Evolutionary conservation across 345 rosid species (phyloP).

Genomic region (Limnanthes douglasii): DNA sequence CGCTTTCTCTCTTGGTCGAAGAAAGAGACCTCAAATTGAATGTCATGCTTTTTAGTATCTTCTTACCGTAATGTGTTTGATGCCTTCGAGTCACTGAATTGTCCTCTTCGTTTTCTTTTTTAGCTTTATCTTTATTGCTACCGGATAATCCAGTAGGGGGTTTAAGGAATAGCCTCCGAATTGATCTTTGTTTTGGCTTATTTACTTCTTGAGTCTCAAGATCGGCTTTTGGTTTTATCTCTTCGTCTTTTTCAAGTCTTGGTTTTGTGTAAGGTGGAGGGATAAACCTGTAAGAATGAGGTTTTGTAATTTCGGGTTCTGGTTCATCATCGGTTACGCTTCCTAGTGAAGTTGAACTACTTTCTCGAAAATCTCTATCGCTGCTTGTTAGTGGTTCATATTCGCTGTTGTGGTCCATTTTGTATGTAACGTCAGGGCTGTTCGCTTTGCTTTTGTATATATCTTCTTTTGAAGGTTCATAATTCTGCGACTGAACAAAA

Average conservation of each 20-base stretch:
- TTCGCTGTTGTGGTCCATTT: slow-evolving; percentile 20
- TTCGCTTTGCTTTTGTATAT: slow-evolving; percentile 10
- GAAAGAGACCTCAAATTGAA: neutral
- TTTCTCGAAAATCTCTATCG: slow-evolving; percentile 13
- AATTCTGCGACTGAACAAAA: no score
- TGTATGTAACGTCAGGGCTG: slow-evolving; percentile 4
- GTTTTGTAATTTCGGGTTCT: slow-evolving; percentile 16
- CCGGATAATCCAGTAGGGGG: slow-evolving; percentile 16
- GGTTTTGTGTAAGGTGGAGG: slow-evolving; percentile 40
- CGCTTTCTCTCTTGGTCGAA: neutral
- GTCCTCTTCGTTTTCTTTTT: no score
- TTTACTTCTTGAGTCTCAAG: slow-evolving; percentile 4
- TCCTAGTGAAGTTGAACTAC: slow-evolving; percentile 28
- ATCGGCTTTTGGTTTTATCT: no score
- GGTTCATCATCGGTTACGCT: slow-evolving; percentile 28
- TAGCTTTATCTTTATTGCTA: slow-evolving; percentile 1
- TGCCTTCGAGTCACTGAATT: no score
- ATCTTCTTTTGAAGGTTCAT: no score
- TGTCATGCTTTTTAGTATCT: slow-evolving; percentile 4
- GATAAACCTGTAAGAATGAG: slow-evolving; percentile 18
- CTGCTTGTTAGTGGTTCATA: slow-evolving; percentile 20
- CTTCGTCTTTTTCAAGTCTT: slow-evolving; percentile 14
- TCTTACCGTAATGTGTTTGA: no score
- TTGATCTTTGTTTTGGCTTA: slow-evolving; percentile 8
- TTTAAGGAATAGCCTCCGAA: slow-evolving; percentile 21